Percentiles rank a stretch among this genome's conserved stretches.
These are phyloP conservation scores for Penicillium sp. DNA, from an alignment of 2,329 filamentous ascomycete genomes.

Conservation along the genomic window DNA sequence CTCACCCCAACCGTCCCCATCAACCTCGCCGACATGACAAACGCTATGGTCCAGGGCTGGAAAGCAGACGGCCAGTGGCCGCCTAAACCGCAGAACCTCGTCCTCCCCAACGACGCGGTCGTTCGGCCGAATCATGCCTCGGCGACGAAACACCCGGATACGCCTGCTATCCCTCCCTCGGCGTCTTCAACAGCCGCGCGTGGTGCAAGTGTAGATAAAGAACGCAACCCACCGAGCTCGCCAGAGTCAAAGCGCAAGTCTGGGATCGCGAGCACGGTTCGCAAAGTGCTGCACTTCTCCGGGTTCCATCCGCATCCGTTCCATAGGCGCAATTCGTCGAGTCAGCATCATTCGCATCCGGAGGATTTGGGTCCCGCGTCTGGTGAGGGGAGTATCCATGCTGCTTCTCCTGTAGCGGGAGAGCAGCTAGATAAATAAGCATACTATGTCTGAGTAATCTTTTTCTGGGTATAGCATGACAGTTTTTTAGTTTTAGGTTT, in stretches of 20 bases:
- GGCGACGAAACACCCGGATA: conserved; percentile 15
- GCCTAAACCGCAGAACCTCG: conserved; percentile 57
- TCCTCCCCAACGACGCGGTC: conserved; percentile 35
- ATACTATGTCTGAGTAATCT: background rate
- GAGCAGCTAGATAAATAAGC: conserved; percentile 4
- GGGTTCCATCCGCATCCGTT: conserved; percentile 41
- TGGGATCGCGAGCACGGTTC: conserved; percentile 46
- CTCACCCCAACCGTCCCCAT: conserved; percentile 86
- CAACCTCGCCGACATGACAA: conserved; percentile 80
- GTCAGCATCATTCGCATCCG: conserved; percentile 21
- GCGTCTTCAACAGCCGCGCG: background rate
- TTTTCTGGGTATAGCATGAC: background rate
- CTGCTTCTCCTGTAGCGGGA: background rate
- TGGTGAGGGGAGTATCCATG: background rate
- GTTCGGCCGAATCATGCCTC: conserved; percentile 17
- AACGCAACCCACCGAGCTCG: conserved; percentile 21
- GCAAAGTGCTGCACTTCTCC: conserved; percentile 46
- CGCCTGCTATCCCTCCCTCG: conserved; percentile 8
- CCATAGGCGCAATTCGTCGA: conserved; percentile 42
- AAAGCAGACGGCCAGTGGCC: conserved; percentile 95
- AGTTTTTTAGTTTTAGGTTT: too few species aligned
- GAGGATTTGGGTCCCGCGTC: conserved; percentile 4
- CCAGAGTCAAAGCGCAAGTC: conserved; percentile 35
- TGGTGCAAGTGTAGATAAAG: conserved; percentile 13
- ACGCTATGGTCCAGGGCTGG: conserved; percentile 86